phyloP scores from a whole-genome alignment of 345 rosid species.

The Pistacia atlantica region DNA sequence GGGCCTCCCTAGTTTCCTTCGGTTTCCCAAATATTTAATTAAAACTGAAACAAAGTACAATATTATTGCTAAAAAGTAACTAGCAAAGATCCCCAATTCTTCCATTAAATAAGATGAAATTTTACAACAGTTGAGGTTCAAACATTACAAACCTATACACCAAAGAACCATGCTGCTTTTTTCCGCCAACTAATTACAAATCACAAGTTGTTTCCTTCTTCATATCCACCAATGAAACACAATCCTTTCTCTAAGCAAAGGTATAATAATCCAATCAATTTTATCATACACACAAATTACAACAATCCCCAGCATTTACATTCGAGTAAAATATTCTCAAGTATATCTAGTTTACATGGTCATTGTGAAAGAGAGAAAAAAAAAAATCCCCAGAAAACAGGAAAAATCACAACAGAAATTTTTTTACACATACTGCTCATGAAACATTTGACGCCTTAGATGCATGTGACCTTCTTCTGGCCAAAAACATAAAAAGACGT shows the following conservation, averaged over 20 bases:
- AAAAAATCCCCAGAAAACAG: slow-evolving; percentile 12
- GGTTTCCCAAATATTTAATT: no score
- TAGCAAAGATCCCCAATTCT: slow-evolving; percentile 6
- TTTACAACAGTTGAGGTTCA: slow-evolving; percentile 17
- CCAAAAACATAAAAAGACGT: slow-evolving; percentile 63
- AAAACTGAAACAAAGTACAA: no score
- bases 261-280: slow-evolving; percentile 18
- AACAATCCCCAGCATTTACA: slow-evolving; percentile 41
- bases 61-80: not conserved
- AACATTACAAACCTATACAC: slow-evolving; percentile 17
- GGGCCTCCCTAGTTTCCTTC: no score
- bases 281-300: slow-evolving; percentile 29
- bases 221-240: slow-evolving; percentile 14
- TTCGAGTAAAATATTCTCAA: slow-evolving; percentile 14
- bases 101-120: slow-evolving; percentile 20
- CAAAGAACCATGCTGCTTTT: slow-evolving; percentile 13
- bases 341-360: slow-evolving; percentile 12
- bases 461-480: slow-evolving; percentile 53
- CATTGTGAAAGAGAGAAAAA: not conserved
- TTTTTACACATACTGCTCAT: not conserved
- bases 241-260: slow-evolving; percentile 14
- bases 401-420: slow-evolving; percentile 20
- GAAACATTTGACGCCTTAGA: slow-evolving; percentile 36
- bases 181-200: not conserved
- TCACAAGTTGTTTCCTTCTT: slow-evolving; percentile 19